These are phyloP conservation scores for Puccinia sorghi DNA, from an alignment of 1,284 basidiomycete species.

Conservation along the genomic window DNA sequence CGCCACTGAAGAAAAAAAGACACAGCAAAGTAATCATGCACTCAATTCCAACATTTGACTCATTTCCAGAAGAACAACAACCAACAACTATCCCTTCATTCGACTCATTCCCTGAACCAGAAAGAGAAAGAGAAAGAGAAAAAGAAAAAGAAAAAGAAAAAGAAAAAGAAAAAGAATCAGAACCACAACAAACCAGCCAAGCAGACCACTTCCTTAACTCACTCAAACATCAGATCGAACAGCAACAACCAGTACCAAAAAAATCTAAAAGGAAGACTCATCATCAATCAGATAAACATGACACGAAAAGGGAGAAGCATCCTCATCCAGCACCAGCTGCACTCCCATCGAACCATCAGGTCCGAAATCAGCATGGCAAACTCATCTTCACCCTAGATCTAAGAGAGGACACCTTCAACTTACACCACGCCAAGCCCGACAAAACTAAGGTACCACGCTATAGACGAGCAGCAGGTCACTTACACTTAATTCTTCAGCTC, in stretches of 20 bases:
- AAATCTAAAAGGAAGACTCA: not conserved
- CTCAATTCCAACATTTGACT: too few species aligned
- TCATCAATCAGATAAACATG: not conserved
- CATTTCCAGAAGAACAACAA: too few species aligned
- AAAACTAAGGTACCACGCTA: constrained; percentile 37
- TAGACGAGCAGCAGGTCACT: constrained; percentile 32
- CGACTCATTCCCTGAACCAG: not conserved
- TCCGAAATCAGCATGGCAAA: constrained; percentile 4
- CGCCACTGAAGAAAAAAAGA: too few species aligned
- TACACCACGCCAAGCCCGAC: constrained; percentile 34
- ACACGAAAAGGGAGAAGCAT: not conserved
- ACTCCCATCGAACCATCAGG: not conserved
- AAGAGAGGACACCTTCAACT: constrained; percentile 42
- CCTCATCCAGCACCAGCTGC: not conserved
- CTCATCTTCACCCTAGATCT: constrained; percentile 29
- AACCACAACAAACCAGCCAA: not conserved
- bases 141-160: not conserved
- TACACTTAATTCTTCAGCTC: too few species aligned
- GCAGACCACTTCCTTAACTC: constrained; percentile 22
- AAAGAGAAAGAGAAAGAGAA: not conserved
- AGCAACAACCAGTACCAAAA: not conserved
- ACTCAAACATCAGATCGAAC: constrained; percentile 9
- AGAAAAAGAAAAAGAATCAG: not conserved
- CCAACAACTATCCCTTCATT: not conserved
- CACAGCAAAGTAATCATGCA: too few species aligned